phyloP scores from a whole-genome alignment of 1,284 basidiomycete species.

The Golubevia pallescens region DNA sequence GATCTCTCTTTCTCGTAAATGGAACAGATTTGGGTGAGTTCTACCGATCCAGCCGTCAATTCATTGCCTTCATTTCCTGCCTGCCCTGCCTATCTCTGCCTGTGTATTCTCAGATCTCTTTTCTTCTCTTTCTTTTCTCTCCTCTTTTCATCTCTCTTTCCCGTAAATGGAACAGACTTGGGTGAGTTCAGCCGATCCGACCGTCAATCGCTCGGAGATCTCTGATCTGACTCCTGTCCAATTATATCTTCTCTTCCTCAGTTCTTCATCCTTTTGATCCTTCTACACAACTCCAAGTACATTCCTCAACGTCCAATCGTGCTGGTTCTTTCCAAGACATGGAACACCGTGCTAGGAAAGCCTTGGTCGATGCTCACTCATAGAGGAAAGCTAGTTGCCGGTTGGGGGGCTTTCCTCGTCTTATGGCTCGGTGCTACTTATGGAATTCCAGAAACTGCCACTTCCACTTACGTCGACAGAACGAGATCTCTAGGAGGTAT shows the following conservation, averaged over 20 bases:
- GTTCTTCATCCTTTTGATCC: conserved; percentile 57
- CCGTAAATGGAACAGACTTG: conserved; percentile 1
- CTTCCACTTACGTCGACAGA: conserved; percentile 35
- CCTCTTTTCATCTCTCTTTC: not conserved
- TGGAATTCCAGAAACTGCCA: conserved; percentile 37
- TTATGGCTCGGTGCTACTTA: conserved; percentile 47
- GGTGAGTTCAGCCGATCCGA: not conserved
- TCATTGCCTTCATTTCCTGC: no score
- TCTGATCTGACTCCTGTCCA: not conserved
- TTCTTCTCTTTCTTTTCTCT: not conserved
- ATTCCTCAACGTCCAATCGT: conserved; percentile 43
- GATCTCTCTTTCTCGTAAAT: no score
- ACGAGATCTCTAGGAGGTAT: conserved; percentile 46
- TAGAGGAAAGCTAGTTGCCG: conserved; percentile 26
- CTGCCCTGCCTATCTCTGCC: not conserved
- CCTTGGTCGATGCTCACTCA: conserved; percentile 45
- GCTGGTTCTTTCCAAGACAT: conserved; percentile 23
- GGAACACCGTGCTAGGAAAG: conserved; percentile 26
- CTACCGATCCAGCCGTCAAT: no score
- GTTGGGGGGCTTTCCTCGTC: conserved; percentile 40
- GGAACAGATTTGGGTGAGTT: not conserved
- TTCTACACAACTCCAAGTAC: conserved; percentile 53
- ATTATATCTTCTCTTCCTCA: conserved; percentile 2
- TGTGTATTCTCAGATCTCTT: not conserved
- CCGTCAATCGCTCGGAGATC: not conserved